Evolutionary conservation across 2,329 filamentous ascomycete species (phyloP).

Genomic region (Talaromyces sp.): DNA sequence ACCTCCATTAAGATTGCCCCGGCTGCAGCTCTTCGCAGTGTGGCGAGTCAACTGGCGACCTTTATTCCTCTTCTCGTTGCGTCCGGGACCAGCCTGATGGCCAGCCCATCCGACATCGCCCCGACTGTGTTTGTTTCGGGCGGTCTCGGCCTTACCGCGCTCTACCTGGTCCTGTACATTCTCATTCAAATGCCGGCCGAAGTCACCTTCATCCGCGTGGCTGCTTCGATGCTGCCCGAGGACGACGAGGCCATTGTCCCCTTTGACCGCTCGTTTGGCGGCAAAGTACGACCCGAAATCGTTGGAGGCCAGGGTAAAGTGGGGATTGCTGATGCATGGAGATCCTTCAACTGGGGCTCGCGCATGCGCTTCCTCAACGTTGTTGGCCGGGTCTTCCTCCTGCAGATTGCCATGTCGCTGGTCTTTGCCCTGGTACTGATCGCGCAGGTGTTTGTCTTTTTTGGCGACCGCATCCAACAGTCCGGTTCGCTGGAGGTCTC

Average conservation of each 20-base stretch:
- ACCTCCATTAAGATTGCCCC: conserved; percentile 67
- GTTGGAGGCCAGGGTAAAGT: no score
- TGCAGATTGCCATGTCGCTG: conserved; percentile 47
- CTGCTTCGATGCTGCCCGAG: conserved; percentile 78
- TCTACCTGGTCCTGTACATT: conserved; percentile 46
- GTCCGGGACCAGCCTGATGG: conserved; percentile 45
- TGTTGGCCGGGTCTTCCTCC: conserved; percentile 64
- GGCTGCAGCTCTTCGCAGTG: conserved; percentile 57
- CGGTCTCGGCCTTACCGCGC: conserved; percentile 32
- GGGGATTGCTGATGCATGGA: conserved; percentile 86
- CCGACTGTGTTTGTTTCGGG: conserved; percentile 31
- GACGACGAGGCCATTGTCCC: conserved; percentile 79
- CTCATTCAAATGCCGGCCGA: conserved; percentile 69
- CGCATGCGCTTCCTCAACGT: conserved; percentile 70
- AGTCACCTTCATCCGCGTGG: conserved; percentile 74
- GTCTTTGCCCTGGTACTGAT: conserved; percentile 48
- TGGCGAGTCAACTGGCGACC: conserved; percentile 47
- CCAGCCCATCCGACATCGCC: conserved; percentile 30
- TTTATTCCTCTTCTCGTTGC: conserved; percentile 39
- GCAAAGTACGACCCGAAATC: no score
- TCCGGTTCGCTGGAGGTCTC: conserved; percentile 10
- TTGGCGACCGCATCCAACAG: conserved; percentile 25
- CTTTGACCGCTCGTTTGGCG: conserved; percentile 82
- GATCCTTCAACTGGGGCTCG: conserved; percentile 66
- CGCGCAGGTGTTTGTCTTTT: conserved; percentile 49